Evolutionary conservation across 2,329 filamentous ascomycete genomes (phyloP).

Genomic region (Diaporthe aspalathi): DNA sequence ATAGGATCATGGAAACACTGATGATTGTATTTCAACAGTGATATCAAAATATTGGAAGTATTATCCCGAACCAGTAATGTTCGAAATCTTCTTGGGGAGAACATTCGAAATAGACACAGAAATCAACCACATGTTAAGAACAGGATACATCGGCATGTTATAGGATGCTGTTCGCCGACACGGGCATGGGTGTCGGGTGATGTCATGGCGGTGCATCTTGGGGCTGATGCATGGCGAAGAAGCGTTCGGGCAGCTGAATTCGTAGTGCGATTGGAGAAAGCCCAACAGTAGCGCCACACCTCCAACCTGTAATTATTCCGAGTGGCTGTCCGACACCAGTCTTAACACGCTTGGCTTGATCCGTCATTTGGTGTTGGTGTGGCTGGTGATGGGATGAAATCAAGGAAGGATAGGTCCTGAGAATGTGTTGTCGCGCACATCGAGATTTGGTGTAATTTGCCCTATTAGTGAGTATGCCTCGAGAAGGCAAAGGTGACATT

Average conservation of each 20-base stretch:
- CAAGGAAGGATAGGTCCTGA: not conserved
- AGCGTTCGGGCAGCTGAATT: not conserved
- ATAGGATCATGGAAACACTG: too few species aligned
- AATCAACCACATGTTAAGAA: not conserved
- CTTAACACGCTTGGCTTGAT: conserved; percentile 9
- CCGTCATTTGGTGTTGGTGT: not conserved
- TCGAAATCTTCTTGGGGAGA: too few species aligned
- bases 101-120: not conserved
- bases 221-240: conserved; percentile 24
- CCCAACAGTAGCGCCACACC: conserved; percentile 29
- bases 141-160: not conserved
- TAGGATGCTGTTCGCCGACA: not conserved
- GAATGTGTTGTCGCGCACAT: not conserved
- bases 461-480: too few species aligned
- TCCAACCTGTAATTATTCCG: conserved; percentile 14
- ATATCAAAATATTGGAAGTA: not conserved
- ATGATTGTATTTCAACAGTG: too few species aligned
- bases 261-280: conserved; percentile 28
- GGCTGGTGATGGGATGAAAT: not conserved
- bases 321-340: conserved; percentile 20
- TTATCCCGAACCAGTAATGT: not conserved
- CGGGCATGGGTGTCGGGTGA: conserved; percentile 21
- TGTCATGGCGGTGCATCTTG: conserved; percentile 35
- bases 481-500: not conserved
- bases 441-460: not conserved